Conservation (phyloP, 257 asterid genomes). For the Mitragyna speciosa region DNA sequence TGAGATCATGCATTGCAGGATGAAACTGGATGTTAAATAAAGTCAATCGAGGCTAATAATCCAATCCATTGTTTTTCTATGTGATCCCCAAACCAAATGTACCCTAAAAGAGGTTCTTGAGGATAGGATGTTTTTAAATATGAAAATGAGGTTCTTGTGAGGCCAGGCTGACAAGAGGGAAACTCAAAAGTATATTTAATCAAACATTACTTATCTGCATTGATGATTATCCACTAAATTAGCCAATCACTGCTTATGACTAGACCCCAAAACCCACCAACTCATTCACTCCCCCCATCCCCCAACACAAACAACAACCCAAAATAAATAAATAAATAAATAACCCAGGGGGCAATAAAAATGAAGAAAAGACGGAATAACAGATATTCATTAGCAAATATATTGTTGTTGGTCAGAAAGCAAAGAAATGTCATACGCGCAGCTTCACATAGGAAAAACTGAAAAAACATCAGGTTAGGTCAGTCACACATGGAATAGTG, state of each 20-base stretch:
- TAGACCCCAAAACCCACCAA: background rate
- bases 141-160: background rate
- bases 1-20: background rate
- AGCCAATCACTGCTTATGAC: background rate
- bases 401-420: background rate
- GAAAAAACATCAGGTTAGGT: background rate
- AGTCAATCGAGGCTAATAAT: no score
- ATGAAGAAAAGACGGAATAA: background rate
- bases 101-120: background rate
- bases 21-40: no score
- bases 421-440: background rate
- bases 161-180: background rate
- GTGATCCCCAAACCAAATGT: background rate
- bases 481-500: slow-evolving; percentile 4
- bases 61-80: background rate
- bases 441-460: background rate
- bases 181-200: background rate
- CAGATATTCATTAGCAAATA: background rate
- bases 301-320: no score
- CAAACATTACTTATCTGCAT: background rate
- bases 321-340: no score
- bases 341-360: background rate
- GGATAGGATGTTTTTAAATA: background rate
- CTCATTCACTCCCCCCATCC: background rate
- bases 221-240: background rate